Evolutionary conservation across 305 asterid genomes (phyloP), one percentile per base, ranked within the genome.

Genomic region (Solanum hybrid): DNA sequence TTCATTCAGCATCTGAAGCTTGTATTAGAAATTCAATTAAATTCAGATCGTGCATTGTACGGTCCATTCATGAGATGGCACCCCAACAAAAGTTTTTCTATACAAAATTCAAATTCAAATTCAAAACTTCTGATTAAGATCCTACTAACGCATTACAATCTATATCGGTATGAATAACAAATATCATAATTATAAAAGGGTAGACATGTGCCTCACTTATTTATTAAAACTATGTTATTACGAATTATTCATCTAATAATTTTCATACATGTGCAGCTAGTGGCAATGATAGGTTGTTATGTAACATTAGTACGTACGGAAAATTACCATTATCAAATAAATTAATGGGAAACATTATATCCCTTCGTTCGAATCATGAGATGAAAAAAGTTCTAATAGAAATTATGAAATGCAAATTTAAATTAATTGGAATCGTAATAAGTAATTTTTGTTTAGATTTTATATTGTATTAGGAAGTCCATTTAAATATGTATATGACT

Each of bases 11-110:
- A 0, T 34, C 8, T 34, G 36, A 5, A 34, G 36, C 36, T 34
- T 34, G 10, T 57, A 57, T 57, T 57, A 18, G 2, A 57, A 18
- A 3, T 18, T 18, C 2, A 0, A 57, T 18, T 57, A 57, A 57
- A 57, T 57, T 40, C 2, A 57, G 0, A 57, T 57, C 2, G 2
- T 18, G 11, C 1, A 57, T 16, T 6, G 0, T 18, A 57, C 0
- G 4, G 3, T 57, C 10, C 1, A 57, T 57, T 57, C 5, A 7
- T 2, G 22, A 16, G 0, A 1, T 51, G 9, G 22, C 9, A 2
- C 1, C 22, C 64, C 22, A 51, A 51, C 9, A 16, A 51, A 16
- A 0, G 0, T 0, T 5, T 14, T 46, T 16, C 64, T 16, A 46
- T 46, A 13, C 0, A 42, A 46, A 46, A 51, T 40, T 12, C 2